Base-by-base conservation (phyloP, 768 basidiomycete species). In the Leucosporidium creatinivorum region DNA sequence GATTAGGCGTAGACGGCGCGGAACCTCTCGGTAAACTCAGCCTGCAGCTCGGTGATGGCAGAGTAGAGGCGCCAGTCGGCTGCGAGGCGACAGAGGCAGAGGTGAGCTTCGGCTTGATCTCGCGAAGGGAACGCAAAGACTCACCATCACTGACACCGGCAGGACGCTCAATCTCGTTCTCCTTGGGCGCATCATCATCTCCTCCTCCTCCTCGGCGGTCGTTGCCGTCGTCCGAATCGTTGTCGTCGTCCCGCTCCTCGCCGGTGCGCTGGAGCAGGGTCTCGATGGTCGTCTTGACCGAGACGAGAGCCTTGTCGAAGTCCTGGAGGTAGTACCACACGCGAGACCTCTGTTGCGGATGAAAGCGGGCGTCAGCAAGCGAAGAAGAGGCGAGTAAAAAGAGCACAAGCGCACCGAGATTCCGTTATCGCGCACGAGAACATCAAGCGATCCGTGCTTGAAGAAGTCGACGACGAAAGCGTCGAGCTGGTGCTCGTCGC, bases 391-490 rank as follows among this genome's bases (percentile, higher is more conserved):
- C 7, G 36, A 54, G 13, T 18, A 54, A 12, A 28, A 54, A 5
- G 18, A 28, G 26, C 1, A 8, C 26, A 28, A 18, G 18, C 52
- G 52, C 23, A 58, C 31, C 23, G 25, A 21, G 15, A 49, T 26
- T 5, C 31, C 33, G 54, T 58, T 58, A 58, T 72, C 70, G 21
- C 62, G 67, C 23, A 69, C 64, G 66, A 73, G 69, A 1, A 64
- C 63, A 3, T 74, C 61, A 36, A 69, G 55, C 73, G 86, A 85
- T 0, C 87, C 88, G 65, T 89, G 88, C 0, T 75, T 81, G 74
- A 83, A 87, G 77, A 87, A 89, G 73, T 89, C 88, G 55, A 83
- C 78, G 21, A 88, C 75, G 72, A 87, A 87, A 0, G 85, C 87
- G 67, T 88, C 88, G 55, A 87, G 79, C 31, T 73, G 68, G 57